Percentiles rank a stretch among this genome's conserved stretches.
Conservation (phyloP, 2,329 filamentous ascomycete genomes). For the Davidsoniella eucalypti region DNA sequence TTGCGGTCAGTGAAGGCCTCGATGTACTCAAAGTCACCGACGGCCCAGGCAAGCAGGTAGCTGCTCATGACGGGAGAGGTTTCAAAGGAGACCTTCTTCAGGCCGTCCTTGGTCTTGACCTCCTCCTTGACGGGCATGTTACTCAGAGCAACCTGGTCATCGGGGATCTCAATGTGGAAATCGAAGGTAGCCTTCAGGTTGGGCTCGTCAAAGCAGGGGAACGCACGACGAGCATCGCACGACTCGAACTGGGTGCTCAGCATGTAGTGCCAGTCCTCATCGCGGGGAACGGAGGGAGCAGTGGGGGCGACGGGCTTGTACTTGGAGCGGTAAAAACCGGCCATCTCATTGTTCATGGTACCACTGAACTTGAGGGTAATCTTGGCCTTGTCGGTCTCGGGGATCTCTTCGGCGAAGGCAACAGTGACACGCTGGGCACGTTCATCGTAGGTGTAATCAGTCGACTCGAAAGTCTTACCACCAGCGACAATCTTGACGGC, state of each 20-base stretch:
- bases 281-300: constrained; percentile 61
- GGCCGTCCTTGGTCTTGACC: constrained; percentile 42
- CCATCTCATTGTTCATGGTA: constrained; percentile 78
- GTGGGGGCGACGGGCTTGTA: constrained; percentile 69
- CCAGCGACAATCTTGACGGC: constrained; percentile 37
- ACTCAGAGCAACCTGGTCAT: constrained; percentile 73
- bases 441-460: constrained; percentile 61
- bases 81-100: constrained; percentile 63
- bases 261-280: constrained; percentile 53
- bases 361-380: constrained; percentile 62
- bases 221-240: constrained; percentile 83
- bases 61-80: constrained; percentile 82
- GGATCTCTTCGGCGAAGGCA: constrained; percentile 55
- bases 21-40: constrained; percentile 93
- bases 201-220: constrained; percentile 96
- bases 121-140: constrained; percentile 84
- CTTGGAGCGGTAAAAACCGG: constrained; percentile 83
- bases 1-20: constrained; percentile 78
- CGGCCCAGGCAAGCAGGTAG: constrained; percentile 79
- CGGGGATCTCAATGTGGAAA: constrained; percentile 79
- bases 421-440: constrained; percentile 72
- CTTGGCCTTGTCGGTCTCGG: constrained; percentile 46
- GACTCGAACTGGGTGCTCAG: constrained; percentile 96
- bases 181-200: constrained; percentile 95
- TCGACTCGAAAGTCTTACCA: constrained; percentile 24